Evolutionary conservation across 2,329 filamentous ascomycete genomes (phyloP), one percentile per base, ranked within the genome.

Genomic region (Neonectria punicea): DNA sequence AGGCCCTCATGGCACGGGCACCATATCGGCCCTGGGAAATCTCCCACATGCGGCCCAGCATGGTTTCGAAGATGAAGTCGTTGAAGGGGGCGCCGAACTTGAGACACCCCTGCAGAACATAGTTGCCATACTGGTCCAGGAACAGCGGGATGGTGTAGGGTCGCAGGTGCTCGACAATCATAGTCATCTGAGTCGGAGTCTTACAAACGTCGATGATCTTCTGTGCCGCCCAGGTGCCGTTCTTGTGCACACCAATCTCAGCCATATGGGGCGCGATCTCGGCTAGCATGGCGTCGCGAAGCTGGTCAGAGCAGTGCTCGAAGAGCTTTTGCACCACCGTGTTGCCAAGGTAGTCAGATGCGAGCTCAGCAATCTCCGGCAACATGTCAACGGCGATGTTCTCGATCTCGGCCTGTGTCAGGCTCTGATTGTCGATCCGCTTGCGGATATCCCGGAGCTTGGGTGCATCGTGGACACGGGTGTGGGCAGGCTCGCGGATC

Each of bases 241-340:
- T 99, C 87, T 99, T 99, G 86, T 99, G 96, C 8, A 98, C 90
- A 73, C 96, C 96, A 80, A 98, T 98, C 80, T 98, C 94, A 28
- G 95, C 94, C 77, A 98, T 87, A 77, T 98, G 94, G 63, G 95
- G 94, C 3, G 92, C 89, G 74, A 99, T 97, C 76, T 94, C 90
- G 14, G 84, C 81, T 63, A 99, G 84, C 96, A 99, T 98, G 61
- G 92, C 91, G 78, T 98, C 94, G 73, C 97, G 94, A 46, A 95
- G 89, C 46, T 89, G 85, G 77, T 98, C 95, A 0, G 93, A 96
- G 82, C 96, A 98, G 81, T 93, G 93, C 79, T 99, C 95, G 76
- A 99, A 99, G 50, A 99, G 85, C 81, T 99, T 99, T 82, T 99
- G 96, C 18, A 99, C 95, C n/a, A 99, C 96, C 0, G 96, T 99